Conservation (phyloP, 2,329 filamentous ascomycete genomes). For the Cladosporium sp. region DNA sequence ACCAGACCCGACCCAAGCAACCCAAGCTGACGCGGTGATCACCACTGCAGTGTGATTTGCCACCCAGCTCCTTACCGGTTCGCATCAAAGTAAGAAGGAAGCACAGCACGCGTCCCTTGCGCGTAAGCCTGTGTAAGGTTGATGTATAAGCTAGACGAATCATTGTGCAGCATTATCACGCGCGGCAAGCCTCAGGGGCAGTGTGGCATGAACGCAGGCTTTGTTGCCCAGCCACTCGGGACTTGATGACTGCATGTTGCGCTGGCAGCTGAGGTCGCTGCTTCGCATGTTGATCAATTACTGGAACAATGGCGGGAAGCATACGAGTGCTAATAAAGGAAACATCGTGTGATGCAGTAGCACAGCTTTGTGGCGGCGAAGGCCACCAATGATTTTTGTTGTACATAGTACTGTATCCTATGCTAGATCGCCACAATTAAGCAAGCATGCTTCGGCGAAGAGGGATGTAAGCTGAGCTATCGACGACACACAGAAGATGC, state of each 20-base stretch:
- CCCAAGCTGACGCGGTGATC: too few relatives aligned
- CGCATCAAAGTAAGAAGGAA: not conserved
- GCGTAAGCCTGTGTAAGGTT: not conserved
- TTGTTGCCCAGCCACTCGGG: not conserved
- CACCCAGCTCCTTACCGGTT: not conserved
- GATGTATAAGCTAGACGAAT: not conserved
- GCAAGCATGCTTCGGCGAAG: too few relatives aligned
- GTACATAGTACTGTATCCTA: conserved; percentile 14
- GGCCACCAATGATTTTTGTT: not conserved
- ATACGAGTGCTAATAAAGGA: too few relatives aligned
- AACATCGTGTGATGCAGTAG: not conserved
- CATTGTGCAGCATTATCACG: not conserved
- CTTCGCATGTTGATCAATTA: not conserved
- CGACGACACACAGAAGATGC: not conserved
- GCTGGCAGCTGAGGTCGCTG: not conserved
- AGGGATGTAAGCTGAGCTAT: not conserved
- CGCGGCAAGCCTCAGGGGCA: not conserved
- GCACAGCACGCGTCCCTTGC: conserved; percentile 1
- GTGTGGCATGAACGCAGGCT: not conserved
- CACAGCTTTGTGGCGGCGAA: not conserved
- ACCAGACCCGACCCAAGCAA: too few relatives aligned
- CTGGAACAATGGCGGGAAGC: too few relatives aligned
- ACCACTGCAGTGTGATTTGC: not conserved
- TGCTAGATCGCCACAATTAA: not conserved
- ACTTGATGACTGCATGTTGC: not conserved